These are phyloP conservation scores for Tolypocladium ovalisporum DNA, from an alignment of 2,329 filamentous ascomycete species.

Conservation along the genomic window DNA sequence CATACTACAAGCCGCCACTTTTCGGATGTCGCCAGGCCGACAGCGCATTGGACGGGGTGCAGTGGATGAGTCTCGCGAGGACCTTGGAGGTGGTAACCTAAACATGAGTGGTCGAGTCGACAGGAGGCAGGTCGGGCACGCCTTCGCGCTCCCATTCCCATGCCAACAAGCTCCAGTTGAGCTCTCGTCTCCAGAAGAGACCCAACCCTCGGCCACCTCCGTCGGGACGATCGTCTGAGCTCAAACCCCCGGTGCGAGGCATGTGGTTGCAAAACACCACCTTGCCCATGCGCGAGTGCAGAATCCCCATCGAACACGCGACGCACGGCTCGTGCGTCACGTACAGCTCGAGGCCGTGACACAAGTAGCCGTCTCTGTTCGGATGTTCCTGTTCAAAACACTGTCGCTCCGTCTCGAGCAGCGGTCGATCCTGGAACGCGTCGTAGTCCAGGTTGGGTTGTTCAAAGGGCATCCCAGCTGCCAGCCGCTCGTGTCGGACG, in stretches of 20 bases:
- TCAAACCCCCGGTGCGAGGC: conserved; percentile 71
- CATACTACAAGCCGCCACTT: background rate
- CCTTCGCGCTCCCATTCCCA: conserved; percentile 59
- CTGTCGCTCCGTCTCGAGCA: conserved; percentile 54
- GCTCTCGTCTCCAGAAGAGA: conserved; percentile 61
- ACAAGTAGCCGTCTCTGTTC: conserved; percentile 75
- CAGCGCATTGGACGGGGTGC: background rate
- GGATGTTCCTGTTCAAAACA: conserved; percentile 56
- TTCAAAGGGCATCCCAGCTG: conserved; percentile 20
- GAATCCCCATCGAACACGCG: conserved; percentile 92
- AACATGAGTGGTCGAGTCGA: conserved; percentile 40
- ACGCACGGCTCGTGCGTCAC: conserved; percentile 92
- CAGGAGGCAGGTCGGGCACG: conserved; percentile 23
- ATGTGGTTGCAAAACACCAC: conserved; percentile 74
- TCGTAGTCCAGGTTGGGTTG: conserved; percentile 40
- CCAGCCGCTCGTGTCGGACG: conserved; percentile 41
- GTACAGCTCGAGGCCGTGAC: conserved; percentile 87
- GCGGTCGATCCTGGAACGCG: conserved; percentile 56
- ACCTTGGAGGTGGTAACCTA: conserved; percentile 31
- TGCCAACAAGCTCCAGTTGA: conserved; percentile 77
- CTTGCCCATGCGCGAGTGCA: conserved; percentile 84
- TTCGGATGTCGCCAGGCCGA: background rate
- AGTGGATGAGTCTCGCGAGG: conserved; percentile 20
- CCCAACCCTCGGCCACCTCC: conserved; percentile 52
- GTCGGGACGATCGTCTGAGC: conserved; percentile 57